phyloP scores from a whole-genome alignment of 2,329 filamentous ascomycete species.

The Fusarium sp. region DNA sequence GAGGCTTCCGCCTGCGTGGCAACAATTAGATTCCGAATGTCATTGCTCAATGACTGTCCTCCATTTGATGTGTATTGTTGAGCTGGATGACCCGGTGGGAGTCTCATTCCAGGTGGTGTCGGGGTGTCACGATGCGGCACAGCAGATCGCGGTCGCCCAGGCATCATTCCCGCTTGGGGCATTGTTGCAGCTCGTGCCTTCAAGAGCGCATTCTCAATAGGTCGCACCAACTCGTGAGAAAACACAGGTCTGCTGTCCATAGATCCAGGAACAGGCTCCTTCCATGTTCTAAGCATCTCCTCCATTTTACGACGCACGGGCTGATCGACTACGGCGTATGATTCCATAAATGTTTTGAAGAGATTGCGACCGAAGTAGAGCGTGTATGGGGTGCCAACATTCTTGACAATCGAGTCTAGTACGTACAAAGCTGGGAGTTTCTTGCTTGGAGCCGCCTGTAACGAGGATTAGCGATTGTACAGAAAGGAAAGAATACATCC shows the following conservation, averaged over 20 bases:
- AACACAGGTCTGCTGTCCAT: constrained; percentile 95
- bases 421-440: constrained; percentile 98
- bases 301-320: constrained; percentile 90
- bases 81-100: constrained; percentile 41
- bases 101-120: constrained; percentile 71
- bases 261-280: constrained; percentile 93
- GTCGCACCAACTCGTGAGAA: constrained; percentile 82
- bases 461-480: constrained; percentile 51
- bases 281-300: constrained; percentile 98
- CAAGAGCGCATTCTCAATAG: constrained; percentile 93
- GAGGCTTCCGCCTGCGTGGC: constrained; percentile 79
- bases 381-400: constrained; percentile 97
- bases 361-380: constrained; percentile 92
- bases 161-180: constrained; percentile 62
- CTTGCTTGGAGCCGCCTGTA: constrained; percentile 83
- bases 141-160: constrained; percentile 60
- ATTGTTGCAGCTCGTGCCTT: constrained; percentile 76
- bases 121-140: constrained; percentile 76
- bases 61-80: constrained; percentile 50
- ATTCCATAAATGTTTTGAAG: constrained; percentile 95
- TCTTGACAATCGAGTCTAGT: constrained; percentile 97
- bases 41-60: constrained; percentile 73
- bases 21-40: constrained; percentile 82
- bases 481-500: not conserved
- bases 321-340: constrained; percentile 88